Evolutionary conservation across 495 filamentous ascomycete genomes (phyloP).

Genomic region (Glutinoglossum americanum): DNA sequence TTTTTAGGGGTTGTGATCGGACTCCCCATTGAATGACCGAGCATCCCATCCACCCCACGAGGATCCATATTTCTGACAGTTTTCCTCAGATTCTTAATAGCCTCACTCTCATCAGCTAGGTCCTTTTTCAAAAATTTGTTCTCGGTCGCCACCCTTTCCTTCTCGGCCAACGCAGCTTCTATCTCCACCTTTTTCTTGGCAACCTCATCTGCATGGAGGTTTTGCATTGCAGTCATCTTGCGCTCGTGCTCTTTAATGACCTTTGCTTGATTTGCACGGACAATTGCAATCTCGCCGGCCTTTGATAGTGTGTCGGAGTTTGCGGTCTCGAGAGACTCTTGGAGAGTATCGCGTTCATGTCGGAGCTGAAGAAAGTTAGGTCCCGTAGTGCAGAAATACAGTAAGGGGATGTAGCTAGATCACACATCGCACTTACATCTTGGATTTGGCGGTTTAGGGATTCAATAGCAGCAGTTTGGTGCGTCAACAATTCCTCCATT

Average conservation of each 20-base stretch:
- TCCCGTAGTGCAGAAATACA: neutral
- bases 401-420: neutral
- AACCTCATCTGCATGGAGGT: slow-evolving; percentile 31
- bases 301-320: slow-evolving; percentile 29
- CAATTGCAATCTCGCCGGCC: slow-evolving; percentile 43
- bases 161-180: slow-evolving; percentile 31
- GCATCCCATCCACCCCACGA: neutral
- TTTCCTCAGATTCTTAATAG: slow-evolving; percentile 16
- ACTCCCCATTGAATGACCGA: neutral
- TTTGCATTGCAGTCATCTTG: slow-evolving; percentile 27
- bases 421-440: slow-evolving; percentile 10
- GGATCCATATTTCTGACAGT: slow-evolving; percentile 2
- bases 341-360: slow-evolving; percentile 27
- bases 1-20: slow-evolving; percentile 35
- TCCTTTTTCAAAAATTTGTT: slow-evolving; percentile 45
- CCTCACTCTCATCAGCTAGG: slow-evolving; percentile 31
- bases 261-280: slow-evolving; percentile 39
- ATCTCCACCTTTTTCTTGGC: slow-evolving; percentile 33
- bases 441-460: slow-evolving; percentile 19
- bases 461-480: slow-evolving; percentile 4
- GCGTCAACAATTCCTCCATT: neutral
- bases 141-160: slow-evolving; percentile 39
- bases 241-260: slow-evolving; percentile 33
- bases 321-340: slow-evolving; percentile 25
- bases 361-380: slow-evolving; percentile 23